Base-by-base conservation (phyloP, 768 basidiomycete genomes). In the Termitomyces sp. region DNA sequence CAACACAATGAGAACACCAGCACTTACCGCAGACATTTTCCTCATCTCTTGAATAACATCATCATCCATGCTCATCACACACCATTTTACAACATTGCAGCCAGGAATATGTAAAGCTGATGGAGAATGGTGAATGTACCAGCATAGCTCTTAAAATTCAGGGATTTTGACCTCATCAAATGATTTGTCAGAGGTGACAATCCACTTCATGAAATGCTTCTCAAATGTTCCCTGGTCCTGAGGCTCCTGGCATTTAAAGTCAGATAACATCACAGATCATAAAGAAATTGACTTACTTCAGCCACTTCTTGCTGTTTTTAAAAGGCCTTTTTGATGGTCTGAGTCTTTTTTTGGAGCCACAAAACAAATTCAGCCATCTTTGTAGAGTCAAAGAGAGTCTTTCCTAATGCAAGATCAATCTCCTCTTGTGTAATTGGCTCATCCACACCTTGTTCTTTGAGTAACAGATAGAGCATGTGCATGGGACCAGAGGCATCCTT, bases 161-260 rank as follows among this genome's bases (percentile, higher is more conserved):
- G 59, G 61, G 11, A 45, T 51, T 23, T 63, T 58, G 11, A 66
- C 61, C 17, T 59, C 54, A 6, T 59, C 42, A 40, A 68, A 69
- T 37, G 66, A 63, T 48, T 67, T 61, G 31, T 67, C 59, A 19
- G 40, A 53, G 1, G 46, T 47, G 7, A 57, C 52, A 14, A 57
- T 53, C 56, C 56, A 57, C 19, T 46, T 47, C 4, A 19, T 41
- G 4, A 60, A 41, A 6, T 50, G 59, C 3, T 53, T 19, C 10
- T 54, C 52, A 31, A 60, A 60, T 7, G 19, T 31, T 4, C 3
- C 47, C 32, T 60, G 55, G 31, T 60, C 47, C 59, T 47, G 57
- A 2, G 41, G 40, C 1, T 53, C 45, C 59, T 57, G 12, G 3
- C 25, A n/a, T 21, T 34, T 11, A 9, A 42, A 10, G n/a, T 21